phyloP scores from a whole-genome alignment of 2,329 filamentous ascomycete species.

The Colletotrichum tanaceti region DNA sequence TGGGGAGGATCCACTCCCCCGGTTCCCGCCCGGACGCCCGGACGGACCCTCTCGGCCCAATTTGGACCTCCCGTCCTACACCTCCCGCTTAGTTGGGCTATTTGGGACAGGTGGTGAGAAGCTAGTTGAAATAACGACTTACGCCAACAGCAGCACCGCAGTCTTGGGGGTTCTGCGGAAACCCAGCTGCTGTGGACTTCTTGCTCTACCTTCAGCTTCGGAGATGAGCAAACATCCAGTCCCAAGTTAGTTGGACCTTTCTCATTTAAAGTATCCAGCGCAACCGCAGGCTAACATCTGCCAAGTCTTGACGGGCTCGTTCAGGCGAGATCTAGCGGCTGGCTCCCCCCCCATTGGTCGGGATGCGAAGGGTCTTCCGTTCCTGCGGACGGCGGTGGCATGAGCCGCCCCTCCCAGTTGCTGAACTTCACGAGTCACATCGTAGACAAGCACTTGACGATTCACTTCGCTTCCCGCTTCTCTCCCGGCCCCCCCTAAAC shows the following conservation, averaged over 20 bases:
- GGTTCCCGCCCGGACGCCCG: slow-evolving; percentile 4
- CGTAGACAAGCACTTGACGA: not conserved
- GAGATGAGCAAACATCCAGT: not conserved
- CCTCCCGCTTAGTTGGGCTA: not conserved
- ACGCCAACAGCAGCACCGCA: not conserved
- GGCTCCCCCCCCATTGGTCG: not conserved
- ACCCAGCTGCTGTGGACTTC: not conserved
- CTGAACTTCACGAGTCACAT: not conserved
- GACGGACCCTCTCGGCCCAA: not conserved
- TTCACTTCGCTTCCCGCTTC: not conserved
- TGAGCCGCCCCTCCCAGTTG: not conserved
- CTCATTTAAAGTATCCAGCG: not conserved
- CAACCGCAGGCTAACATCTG: not conserved
- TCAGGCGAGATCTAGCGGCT: not conserved
- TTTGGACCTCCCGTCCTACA: not conserved
- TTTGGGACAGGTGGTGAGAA: too few species aligned
- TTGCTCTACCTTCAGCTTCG: not conserved
- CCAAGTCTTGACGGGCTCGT: not conserved
- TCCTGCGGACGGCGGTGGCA: not conserved
- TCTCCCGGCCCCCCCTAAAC: too few species aligned
- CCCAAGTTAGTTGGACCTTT: not conserved
- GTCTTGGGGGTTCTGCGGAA: not conserved
- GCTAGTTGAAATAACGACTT: not conserved
- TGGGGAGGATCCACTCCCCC: too few species aligned
- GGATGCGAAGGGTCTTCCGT: not conserved